Percentiles rank a stretch among this genome's conserved stretches.
Conservation (phyloP, 2,329 filamentous ascomycete genomes). For the Apiospora pterosperma region DNA sequence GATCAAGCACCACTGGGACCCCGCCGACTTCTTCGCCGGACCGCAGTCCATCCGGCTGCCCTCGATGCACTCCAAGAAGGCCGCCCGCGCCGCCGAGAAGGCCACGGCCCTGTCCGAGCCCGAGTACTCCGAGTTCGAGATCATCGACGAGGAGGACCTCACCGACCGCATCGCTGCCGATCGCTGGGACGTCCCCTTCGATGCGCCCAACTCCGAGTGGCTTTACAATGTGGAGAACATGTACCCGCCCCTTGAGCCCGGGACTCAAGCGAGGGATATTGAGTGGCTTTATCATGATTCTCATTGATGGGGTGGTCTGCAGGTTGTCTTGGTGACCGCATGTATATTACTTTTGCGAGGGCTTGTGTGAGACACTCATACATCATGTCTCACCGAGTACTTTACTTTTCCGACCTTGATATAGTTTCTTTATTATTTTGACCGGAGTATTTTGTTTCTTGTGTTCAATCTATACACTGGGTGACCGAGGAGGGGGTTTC, state of each 20-base stretch:
- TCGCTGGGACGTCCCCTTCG: background rate
- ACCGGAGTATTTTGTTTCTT: no score
- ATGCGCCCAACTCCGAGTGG: background rate
- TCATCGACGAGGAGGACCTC: background rate
- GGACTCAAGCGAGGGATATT: background rate
- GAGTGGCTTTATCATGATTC: background rate
- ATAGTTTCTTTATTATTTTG: no score
- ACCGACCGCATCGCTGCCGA: background rate
- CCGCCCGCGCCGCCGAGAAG: background rate
- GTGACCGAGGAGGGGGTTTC: no score
- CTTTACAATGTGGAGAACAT: background rate
- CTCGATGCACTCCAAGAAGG: no score
- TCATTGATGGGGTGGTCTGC: no score
- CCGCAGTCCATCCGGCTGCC: slow-evolving; percentile 20
- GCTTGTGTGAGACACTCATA: no score
- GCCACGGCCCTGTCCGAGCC: background rate
- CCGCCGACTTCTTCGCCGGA: slow-evolving; percentile 23
- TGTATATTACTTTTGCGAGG: no score
- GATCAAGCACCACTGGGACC: slow-evolving; percentile 27
- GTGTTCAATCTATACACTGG: no score
- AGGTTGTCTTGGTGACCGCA: no score
- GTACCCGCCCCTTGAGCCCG: background rate
- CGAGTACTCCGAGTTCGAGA: background rate
- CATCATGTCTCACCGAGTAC: no score
- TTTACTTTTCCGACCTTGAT: no score